Evolutionary conservation across 2,329 filamentous ascomycete species (phyloP).

Genomic region (Coniella lustricola): DNA sequence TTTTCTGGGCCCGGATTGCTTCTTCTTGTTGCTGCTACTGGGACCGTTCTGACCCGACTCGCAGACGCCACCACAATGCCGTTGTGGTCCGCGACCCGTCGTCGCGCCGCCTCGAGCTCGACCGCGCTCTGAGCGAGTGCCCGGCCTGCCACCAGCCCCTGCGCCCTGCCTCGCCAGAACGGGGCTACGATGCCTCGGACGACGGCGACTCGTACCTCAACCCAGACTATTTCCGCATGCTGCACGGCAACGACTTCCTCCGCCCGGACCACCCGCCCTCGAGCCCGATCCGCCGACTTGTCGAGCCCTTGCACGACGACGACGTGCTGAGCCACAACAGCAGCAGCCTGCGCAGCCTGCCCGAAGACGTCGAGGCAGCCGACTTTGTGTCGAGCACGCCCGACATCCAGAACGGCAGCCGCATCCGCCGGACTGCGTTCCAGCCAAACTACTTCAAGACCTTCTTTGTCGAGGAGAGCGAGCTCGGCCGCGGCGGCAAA

Average conservation of each 20-base stretch:
- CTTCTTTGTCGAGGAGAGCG: conserved; percentile 85
- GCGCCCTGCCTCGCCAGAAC: conserved; percentile 41
- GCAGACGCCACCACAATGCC: conserved; percentile 83
- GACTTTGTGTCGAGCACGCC: conserved; percentile 51
- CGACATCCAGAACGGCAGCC: conserved; percentile 45
- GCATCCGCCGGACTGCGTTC: conserved; percentile 81
- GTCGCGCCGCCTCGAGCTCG: conserved; percentile 76
- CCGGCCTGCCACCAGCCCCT: conserved; percentile 83
- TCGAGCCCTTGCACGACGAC: conserved; percentile 35
- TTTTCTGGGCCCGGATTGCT: not conserved
- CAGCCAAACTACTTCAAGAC: conserved; percentile 86
- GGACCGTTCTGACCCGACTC: not conserved
- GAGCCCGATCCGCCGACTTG: conserved; percentile 48
- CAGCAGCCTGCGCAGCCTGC: too few relatives aligned
- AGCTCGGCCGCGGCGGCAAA: conserved; percentile 84
- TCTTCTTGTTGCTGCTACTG: not conserved
- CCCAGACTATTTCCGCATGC: conserved; percentile 92
- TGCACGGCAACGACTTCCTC: conserved; percentile 51
- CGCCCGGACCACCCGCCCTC: conserved; percentile 38
- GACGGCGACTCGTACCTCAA: conserved; percentile 67
- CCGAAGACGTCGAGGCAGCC: conserved; percentile 25
- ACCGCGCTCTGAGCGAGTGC: conserved; percentile 66
- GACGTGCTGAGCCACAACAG: conserved; percentile 12
- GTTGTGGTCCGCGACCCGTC: conserved; percentile 85
- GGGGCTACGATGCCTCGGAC: conserved; percentile 39